Evolutionary conservation across 2,329 filamentous ascomycete species (phyloP), one percentile per base, ranked within the genome.

Genomic region (Botryotinia convoluta): DNA sequence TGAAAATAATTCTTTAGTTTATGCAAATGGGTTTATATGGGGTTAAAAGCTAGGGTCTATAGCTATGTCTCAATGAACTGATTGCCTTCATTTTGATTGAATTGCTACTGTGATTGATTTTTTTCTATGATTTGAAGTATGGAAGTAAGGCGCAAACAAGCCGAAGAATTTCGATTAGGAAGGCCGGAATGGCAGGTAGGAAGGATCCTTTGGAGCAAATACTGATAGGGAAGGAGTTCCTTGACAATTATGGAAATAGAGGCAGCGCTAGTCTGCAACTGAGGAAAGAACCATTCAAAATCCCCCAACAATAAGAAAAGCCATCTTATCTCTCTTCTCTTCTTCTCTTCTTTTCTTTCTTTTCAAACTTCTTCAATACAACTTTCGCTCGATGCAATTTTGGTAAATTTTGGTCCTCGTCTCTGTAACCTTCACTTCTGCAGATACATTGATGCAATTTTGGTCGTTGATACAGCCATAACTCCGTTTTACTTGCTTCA

Each of bases 51-150:
- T 75, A 69, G 73, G 73, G 78, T 78, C 74, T 72, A 71, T 79
- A 79, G 78, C 75, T 77, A 75, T 72, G 77, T 76, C 76, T 79
- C 74, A 77, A 76, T 77, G 77, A 79, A 78, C 75, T 61, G 74
- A 73, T 73, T 72, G 60, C 70, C 61, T 72, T 72, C 70, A 59
- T 54, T 54, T 48, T 67, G n/a, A 37, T 42, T 35, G 26, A 26
- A 37, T 45, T 59, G 37, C 26, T 72, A 20, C 42, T 65, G 62
- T 71, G 69, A 72, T 48, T 57, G 48, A 37, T 39, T 45, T 54
- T 57, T 10, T 54, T 57, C 6, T 44, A 45, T 42, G 29, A 42
- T 59, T n/a, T 42, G 35, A 35, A 67, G 32, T 67, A 57, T 44
- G 61, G 62, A 67, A 42, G 60, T 45, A 51, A 67, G 48, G 70